A percentile compares a stretch with the other conserved stretches of the same genome.
Evolutionary conservation across 352 stramenopile species (phyloP).

Genomic region (Globisporangium canariense): DNA sequence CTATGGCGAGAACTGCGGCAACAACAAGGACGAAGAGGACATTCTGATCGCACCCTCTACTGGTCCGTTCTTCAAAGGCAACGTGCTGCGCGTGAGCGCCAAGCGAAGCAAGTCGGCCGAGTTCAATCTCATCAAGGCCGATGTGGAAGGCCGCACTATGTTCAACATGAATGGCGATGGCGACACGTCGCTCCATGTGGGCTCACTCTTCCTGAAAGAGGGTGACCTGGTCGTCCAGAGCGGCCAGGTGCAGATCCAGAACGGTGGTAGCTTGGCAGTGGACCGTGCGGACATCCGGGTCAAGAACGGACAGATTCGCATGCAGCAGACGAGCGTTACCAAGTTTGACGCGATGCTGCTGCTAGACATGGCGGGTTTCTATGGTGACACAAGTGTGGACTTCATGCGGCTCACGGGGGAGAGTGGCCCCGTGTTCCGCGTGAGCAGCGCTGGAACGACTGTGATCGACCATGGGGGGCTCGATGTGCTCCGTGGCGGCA

Average conservation of each 20-base stretch:
- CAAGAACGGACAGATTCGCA: conserved; percentile 36
- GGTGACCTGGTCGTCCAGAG: conserved; percentile 54
- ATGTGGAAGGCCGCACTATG: conserved; percentile 37
- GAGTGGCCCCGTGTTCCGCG: conserved; percentile 41
- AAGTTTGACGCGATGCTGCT: conserved; percentile 26
- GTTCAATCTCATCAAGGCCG: conserved; percentile 71
- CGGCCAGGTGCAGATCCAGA: conserved; percentile 31
- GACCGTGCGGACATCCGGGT: conserved; percentile 40
- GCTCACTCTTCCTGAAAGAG: conserved; percentile 37
- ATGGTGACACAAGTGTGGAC: conserved; percentile 23
- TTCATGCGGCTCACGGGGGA: conserved; percentile 44
- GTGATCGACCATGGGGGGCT: conserved; percentile 56
- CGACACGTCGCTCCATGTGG: conserved; percentile 37
- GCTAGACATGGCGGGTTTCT: conserved; percentile 25
- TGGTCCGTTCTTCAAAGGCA: conserved; percentile 68
- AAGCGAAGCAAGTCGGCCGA: conserved; percentile 37
- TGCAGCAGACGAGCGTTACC: conserved; percentile 22
- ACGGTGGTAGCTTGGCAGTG: conserved; percentile 39
- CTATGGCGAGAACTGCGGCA: conserved; percentile 68
- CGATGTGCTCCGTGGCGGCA: conserved; percentile 51
- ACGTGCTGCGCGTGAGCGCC: conserved; percentile 54
- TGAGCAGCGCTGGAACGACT: conserved; percentile 46
- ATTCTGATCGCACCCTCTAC: conserved; percentile 42
- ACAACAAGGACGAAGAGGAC: conserved; percentile 62
- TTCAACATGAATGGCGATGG: conserved; percentile 65